Evolutionary conservation across 805 yeast species (phyloP).

Genomic region (Wickerhamomyces mucosus): DNA sequence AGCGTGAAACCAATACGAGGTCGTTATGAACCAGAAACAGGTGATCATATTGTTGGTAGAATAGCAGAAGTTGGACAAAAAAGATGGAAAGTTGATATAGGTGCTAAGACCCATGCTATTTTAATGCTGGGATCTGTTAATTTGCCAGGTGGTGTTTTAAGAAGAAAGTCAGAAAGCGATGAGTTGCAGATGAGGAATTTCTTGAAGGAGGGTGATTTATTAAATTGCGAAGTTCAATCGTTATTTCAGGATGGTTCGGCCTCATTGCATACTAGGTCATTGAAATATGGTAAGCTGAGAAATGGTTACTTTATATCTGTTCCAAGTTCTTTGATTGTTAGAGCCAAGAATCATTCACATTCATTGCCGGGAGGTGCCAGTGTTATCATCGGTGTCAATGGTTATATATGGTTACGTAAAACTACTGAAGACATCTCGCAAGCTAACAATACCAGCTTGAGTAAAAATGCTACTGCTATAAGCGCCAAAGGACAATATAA

Average conservation of each 20-base stretch:
- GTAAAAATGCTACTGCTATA: conserved; percentile 26
- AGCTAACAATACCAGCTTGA: conserved; percentile 20
- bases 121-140: conserved; percentile 92
- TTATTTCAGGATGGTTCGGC: conserved; percentile 87
- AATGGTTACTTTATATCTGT: conserved; percentile 79
- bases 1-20: conserved; percentile 84
- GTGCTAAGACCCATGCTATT: conserved; percentile 88
- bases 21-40: conserved; percentile 86
- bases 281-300: conserved; percentile 90
- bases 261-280: conserved; percentile 87
- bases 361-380: conserved; percentile 91
- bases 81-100: conserved; percentile 96
- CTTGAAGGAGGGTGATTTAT: conserved; percentile 89
- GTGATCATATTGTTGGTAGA: conserved; percentile 92
- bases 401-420: conserved; percentile 86
- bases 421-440: conserved; percentile 29
- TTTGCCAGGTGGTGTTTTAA: conserved; percentile 91
- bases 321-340: conserved; percentile 73
- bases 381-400: conserved; percentile 87
- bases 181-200: conserved; percentile 93
- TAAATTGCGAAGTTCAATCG: conserved; percentile 94
- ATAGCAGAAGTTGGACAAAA: conserved; percentile 89
- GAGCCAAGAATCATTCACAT: conserved; percentile 83
- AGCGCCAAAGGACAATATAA: conserved; percentile 27
- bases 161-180: conserved; percentile 91